Evolutionary conservation across 805 yeast genomes (phyloP).

Genomic region (Saturnispora bothae): DNA sequence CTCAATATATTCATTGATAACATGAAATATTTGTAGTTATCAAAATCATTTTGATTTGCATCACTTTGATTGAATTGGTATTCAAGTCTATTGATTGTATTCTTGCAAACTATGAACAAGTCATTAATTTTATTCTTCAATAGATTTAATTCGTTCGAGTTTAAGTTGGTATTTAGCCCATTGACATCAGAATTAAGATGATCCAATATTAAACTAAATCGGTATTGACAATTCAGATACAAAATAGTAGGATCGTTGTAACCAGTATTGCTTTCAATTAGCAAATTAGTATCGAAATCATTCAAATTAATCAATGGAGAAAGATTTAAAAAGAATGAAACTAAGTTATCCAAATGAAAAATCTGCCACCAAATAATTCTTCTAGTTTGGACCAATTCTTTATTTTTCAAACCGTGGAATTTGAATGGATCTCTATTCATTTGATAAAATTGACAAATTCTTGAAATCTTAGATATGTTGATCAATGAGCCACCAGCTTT

Average conservation of each 20-base stretch:
- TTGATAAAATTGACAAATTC: slow-evolving; percentile 25
- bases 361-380: slow-evolving; percentile 62
- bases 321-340: slow-evolving; percentile 19
- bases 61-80: slow-evolving; percentile 20
- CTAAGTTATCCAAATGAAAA: slow-evolving; percentile 43
- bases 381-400: slow-evolving; percentile 39
- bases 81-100: slow-evolving; percentile 30
- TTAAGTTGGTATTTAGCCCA: slow-evolving; percentile 35
- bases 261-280: slow-evolving; percentile 14
- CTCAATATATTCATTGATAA: slow-evolving; percentile 35
- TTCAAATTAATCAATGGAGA: slow-evolving; percentile 17
- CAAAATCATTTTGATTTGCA: slow-evolving; percentile 27
- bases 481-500: slow-evolving; percentile 20
- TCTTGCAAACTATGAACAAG: slow-evolving; percentile 39
- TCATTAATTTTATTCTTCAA: slow-evolving; percentile 40
- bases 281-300: slow-evolving; percentile 21
- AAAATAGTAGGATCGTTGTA: slow-evolving; percentile 11
- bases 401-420: slow-evolving; percentile 38
- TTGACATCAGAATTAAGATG: slow-evolving; percentile 42
- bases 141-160: slow-evolving; percentile 31
- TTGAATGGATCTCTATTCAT: slow-evolving; percentile 52
- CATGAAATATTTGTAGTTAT: slow-evolving; percentile 10
- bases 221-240: slow-evolving; percentile 17
- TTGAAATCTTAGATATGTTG: slow-evolving; percentile 15
- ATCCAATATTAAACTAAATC: slow-evolving; percentile 37